Conservation (phyloP, 768 basidiomycete genomes). For the Sporobolomyces pararoseus region DNA sequence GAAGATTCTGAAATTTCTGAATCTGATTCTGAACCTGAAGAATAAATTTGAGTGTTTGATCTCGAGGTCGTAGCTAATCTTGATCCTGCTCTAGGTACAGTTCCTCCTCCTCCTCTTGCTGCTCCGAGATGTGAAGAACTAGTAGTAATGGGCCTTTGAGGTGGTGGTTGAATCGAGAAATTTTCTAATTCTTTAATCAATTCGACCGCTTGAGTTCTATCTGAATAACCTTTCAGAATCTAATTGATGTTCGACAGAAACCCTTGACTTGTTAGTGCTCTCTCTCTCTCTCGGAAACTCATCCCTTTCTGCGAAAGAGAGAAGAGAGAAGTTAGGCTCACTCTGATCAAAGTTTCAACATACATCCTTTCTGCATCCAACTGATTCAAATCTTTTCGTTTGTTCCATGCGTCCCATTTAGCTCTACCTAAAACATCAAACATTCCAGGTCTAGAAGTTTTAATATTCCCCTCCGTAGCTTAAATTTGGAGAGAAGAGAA, state of each 20-base stretch:
- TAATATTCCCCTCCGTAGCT: slow-evolving; percentile 90
- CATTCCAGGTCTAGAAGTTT: slow-evolving; percentile 70
- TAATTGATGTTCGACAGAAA: slow-evolving; percentile 2
- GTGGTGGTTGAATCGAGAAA: slow-evolving; percentile 10
- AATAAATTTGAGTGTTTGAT: too few relatives aligned
- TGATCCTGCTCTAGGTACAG: not conserved
- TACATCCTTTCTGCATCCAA: slow-evolving; percentile 84
- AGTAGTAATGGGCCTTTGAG: too few relatives aligned
- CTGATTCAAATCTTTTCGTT: slow-evolving; percentile 73
- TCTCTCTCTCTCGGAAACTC: too few relatives aligned
- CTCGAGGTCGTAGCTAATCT: too few relatives aligned
- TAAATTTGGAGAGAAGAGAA: too few relatives aligned
- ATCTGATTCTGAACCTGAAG: too few relatives aligned
- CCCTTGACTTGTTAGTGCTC: too few relatives aligned
- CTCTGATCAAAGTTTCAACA: slow-evolving; percentile 81
- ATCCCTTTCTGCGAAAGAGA: too few relatives aligned
- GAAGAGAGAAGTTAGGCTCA: slow-evolving; percentile 46
- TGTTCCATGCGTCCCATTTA: slow-evolving; percentile 97
- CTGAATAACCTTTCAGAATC: slow-evolving; percentile 30
- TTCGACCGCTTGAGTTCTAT: slow-evolving; percentile 35
- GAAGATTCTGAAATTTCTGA: too few relatives aligned
- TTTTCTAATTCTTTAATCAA: slow-evolving; percentile 31
- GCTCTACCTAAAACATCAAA: slow-evolving; percentile 88
- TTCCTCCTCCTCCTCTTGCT: not conserved
- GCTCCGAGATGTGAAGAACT: too few relatives aligned